Evolutionary conservation across 2,329 filamentous ascomycete species (phyloP).

Genomic region (Botrytis pseudocinerea): DNA sequence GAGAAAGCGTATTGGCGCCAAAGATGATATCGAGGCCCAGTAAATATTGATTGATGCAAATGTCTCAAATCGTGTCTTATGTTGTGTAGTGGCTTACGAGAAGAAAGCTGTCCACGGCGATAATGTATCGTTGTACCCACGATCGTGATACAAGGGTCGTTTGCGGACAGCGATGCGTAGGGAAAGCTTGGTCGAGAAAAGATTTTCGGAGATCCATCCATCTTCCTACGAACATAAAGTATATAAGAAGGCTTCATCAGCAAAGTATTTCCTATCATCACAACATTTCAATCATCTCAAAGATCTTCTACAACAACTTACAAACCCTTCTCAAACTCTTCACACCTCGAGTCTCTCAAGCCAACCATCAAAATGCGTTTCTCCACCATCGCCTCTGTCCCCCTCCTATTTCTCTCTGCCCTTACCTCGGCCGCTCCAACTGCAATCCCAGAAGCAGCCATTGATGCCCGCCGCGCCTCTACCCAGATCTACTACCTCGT

Average conservation of each 20-base stretch:
- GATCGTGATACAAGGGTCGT: background rate
- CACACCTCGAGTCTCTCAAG: background rate
- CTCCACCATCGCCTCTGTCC: constrained; percentile 19
- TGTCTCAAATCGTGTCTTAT: background rate
- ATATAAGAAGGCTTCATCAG: constrained; percentile 13
- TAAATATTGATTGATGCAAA: background rate
- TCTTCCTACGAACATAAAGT: background rate
- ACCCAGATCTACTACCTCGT: constrained; percentile 22
- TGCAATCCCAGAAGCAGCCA: background rate
- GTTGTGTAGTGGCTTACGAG: background rate
- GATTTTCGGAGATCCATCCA: background rate
- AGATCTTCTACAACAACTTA: background rate
- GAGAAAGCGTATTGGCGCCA: background rate
- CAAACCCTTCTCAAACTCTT: background rate
- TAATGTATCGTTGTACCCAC: background rate
- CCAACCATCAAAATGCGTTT: constrained; percentile 20
- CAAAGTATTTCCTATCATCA: constrained; percentile 11
- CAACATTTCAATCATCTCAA: constrained; percentile 12
- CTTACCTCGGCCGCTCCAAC: constrained; percentile 15
- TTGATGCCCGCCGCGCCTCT: background rate
- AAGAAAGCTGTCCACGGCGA: background rate
- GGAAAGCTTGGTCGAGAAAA: background rate
- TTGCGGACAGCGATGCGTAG: background rate
- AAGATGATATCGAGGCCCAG: background rate
- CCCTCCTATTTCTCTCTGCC: constrained; percentile 19